These are phyloP conservation scores for Dictyostelium capitatum DNA, from an alignment of 78 protist species.

Conservation along the genomic window DNA sequence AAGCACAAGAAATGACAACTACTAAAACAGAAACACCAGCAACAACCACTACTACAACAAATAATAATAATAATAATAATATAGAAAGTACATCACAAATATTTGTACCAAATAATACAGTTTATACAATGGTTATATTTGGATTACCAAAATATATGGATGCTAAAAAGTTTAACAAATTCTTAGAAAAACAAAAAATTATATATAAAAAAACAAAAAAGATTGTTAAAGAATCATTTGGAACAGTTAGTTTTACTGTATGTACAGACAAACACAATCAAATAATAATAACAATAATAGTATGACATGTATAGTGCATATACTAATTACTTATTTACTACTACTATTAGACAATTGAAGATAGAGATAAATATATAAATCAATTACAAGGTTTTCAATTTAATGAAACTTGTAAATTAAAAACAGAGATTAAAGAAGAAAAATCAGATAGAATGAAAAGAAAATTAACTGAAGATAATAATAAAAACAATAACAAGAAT, in stretches of 20 bases:
- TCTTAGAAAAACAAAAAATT: constrained; percentile 4
- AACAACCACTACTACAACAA: not conserved
- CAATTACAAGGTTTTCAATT: not conserved
- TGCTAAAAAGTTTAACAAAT: constrained; percentile 16
- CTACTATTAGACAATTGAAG: not conserved
- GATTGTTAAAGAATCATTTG: constrained; percentile 38
- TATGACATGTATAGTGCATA: not conserved
- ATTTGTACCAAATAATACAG: not conserved
- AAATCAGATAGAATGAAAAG: constrained; percentile 30
- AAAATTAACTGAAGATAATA: not conserved
- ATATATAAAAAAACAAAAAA: constrained; percentile 22
- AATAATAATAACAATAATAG: not conserved
- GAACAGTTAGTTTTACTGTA: constrained; percentile 28
- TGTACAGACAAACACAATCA: not conserved
- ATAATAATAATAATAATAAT: no score
- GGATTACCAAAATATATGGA: constrained; percentile 55
- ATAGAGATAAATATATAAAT: not conserved
- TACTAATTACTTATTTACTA: not conserved
- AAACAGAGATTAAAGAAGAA: constrained; percentile 20
- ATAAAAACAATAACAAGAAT: not conserved
- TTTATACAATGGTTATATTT: constrained; percentile 17
- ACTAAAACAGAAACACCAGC: not conserved
- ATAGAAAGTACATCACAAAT: not conserved
- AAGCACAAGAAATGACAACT: not conserved
- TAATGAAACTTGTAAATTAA: not conserved